phyloP scores from a whole-genome alignment of 2,329 filamentous ascomycete genomes.

The Paracorniculantispora psalliotae region DNA sequence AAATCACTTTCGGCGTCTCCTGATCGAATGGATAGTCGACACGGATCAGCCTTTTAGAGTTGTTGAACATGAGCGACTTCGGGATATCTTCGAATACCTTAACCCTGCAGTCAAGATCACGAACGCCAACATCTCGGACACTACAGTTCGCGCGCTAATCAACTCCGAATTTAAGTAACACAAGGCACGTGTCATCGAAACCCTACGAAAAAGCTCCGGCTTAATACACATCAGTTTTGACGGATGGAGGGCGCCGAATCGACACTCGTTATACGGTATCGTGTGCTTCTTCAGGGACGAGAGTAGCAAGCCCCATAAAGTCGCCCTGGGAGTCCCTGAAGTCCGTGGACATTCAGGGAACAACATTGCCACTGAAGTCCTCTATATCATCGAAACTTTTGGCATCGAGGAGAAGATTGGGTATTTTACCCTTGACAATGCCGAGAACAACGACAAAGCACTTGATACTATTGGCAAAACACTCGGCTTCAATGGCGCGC shows the following conservation, averaged over 20 bases:
- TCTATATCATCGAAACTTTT: background rate
- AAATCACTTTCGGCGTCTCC: conserved; percentile 11
- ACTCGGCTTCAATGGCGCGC: conserved; percentile 10
- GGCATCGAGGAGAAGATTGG: background rate
- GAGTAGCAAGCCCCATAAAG: conserved; percentile 11
- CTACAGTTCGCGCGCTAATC: background rate
- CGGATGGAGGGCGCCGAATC: conserved; percentile 13
- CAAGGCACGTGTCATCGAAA: conserved; percentile 2
- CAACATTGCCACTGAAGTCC: background rate
- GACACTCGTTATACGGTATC: conserved; percentile 17
- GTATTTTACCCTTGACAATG: conserved; percentile 17
- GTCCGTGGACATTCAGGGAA: background rate
- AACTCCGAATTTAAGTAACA: background rate
- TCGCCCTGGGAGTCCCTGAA: conserved; percentile 16
- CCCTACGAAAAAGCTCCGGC: background rate
- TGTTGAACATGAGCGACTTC: conserved; percentile 4
- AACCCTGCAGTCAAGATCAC: conserved; percentile 10
- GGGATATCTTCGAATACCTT: conserved; percentile 15
- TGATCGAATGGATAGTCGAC: conserved; percentile 16
- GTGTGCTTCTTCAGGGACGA: conserved; percentile 15
- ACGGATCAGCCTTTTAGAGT: conserved; percentile 12
- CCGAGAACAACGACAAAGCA: conserved; percentile 15
- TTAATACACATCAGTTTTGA: conserved; percentile 17
- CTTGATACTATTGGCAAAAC: conserved; percentile 14
- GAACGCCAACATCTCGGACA: background rate